A percentile compares a stretch with the other conserved stretches of the same genome.
Evolutionary conservation across 1,284 basidiomycete genomes (phyloP).

Genomic region (Porogramme epimiltina): DNA sequence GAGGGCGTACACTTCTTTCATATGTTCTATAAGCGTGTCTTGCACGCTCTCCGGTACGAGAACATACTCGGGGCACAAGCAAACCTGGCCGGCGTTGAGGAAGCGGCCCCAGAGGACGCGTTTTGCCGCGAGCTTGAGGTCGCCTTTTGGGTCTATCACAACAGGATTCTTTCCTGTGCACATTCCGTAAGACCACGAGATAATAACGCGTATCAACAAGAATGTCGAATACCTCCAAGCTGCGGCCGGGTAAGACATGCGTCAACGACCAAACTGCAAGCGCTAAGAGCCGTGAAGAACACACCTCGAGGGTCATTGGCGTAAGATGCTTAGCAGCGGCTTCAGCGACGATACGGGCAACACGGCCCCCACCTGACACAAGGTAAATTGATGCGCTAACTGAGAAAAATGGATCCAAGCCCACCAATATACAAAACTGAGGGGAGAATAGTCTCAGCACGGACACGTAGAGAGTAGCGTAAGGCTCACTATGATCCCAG

Average conservation of each 20-base stretch:
- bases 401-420: neutral
- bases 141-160: conserved; percentile 70
- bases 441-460: too few relatives aligned
- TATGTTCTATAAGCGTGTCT: conserved; percentile 59
- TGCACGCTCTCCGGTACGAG: conserved; percentile 66
- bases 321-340: conserved; percentile 90
- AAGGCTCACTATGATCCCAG: conserved; percentile 82
- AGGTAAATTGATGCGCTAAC: too few relatives aligned
- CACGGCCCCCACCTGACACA: conserved; percentile 61
- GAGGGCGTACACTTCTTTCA: conserved; percentile 57
- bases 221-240: too few relatives aligned
- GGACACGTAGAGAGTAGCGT: too few relatives aligned
- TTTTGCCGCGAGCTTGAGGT: conserved; percentile 58
- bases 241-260: too few relatives aligned
- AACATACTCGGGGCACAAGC: conserved; percentile 48
- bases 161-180: conserved; percentile 82
- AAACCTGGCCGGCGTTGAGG: conserved; percentile 61
- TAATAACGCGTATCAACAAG: too few relatives aligned
- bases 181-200: neutral
- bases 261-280: conserved; percentile 12
- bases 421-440: neutral
- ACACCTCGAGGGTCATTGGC: conserved; percentile 78
- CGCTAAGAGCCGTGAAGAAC: neutral
- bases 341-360: conserved; percentile 76
- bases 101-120: conserved; percentile 83